Percentiles rank a stretch among this genome's conserved stretches.
phyloP scores from a whole-genome alignment of 2,329 filamentous ascomycete species.

The Claviceps humidiphila region DNA sequence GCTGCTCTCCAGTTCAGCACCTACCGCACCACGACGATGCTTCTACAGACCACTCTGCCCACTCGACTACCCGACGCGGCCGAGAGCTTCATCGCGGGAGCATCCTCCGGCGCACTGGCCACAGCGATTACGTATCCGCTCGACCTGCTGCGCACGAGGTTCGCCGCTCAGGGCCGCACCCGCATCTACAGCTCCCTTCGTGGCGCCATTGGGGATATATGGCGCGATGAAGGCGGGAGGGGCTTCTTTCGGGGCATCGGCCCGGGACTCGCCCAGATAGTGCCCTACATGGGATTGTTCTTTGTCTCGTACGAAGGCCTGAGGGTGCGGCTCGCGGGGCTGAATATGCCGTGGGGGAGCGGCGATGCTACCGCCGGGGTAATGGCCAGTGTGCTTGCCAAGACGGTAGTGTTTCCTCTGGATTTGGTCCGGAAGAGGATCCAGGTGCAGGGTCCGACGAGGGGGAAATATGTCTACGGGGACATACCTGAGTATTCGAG shows the following conservation, averaged over 20 bases:
- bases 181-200: conserved; percentile 65
- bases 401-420: conserved; percentile 83
- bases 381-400: conserved; percentile 65
- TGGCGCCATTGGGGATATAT: conserved; percentile 59
- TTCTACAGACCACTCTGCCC: conserved; percentile 41
- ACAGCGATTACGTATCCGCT: conserved; percentile 83
- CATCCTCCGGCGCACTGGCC: conserved; percentile 66
- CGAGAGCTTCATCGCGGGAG: conserved; percentile 74
- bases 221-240: conserved; percentile 53
- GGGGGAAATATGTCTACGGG: conserved; percentile 63
- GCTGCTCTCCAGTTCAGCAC: conserved; percentile 79
- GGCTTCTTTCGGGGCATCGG: conserved; percentile 84
- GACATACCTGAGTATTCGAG: conserved; percentile 77
- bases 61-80: conserved; percentile 46
- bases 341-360: conserved; percentile 55
- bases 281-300: conserved; percentile 95
- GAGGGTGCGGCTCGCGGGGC: conserved; percentile 40
- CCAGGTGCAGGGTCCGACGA: conserved; percentile 87
- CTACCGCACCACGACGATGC: conserved; percentile 63
- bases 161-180: conserved; percentile 80
- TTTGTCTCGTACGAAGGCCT: conserved; percentile 80
- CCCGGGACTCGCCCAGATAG: conserved; percentile 73
- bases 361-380: conserved; percentile 77
- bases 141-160: conserved; percentile 83
- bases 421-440: conserved; percentile 87